Percentiles rank a stretch among this genome's conserved stretches.
Evolutionary conservation across 2,329 filamentous ascomycete species (phyloP).

Genomic region (Trichophyton mentagrophytes): DNA sequence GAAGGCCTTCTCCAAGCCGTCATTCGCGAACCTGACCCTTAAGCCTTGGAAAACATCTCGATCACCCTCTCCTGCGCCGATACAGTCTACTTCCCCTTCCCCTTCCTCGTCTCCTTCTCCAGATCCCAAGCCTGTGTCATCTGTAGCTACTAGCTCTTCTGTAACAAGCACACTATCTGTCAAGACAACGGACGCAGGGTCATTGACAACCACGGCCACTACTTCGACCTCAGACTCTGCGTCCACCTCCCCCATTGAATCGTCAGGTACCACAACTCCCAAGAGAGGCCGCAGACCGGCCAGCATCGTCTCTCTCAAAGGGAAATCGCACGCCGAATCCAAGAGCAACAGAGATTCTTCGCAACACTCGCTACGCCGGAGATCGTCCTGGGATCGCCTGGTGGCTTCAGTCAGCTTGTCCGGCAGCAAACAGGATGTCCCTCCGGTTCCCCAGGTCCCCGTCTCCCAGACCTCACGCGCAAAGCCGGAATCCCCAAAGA

Average conservation of each 20-base stretch:
- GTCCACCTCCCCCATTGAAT: background rate
- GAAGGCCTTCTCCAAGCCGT: constrained; percentile 24
- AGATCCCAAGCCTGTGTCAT: constrained; percentile 7
- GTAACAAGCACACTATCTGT: background rate
- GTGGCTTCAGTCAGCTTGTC: constrained; percentile 32
- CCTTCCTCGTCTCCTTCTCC: constrained; percentile 20
- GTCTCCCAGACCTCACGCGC: constrained; percentile 19
- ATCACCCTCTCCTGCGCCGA: constrained; percentile 31
- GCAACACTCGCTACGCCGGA: constrained; percentile 28
- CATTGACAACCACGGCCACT: background rate
- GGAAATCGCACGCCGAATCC: constrained; percentile 21
- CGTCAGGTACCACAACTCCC: constrained; percentile 13
- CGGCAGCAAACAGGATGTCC: constrained; percentile 26
- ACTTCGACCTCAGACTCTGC: background rate
- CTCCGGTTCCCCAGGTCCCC: constrained; percentile 34
- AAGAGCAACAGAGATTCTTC: constrained; percentile 29
- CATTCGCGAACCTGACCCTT: constrained; percentile 38
- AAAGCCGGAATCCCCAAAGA: constrained; percentile 33
- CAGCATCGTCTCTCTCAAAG: constrained; percentile 27
- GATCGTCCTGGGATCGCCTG: constrained; percentile 37
- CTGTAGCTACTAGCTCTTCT: background rate
- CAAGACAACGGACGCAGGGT: background rate
- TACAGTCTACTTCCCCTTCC: constrained; percentile 12
- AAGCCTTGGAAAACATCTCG: constrained; percentile 40
- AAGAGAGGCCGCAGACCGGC: constrained; percentile 31